phyloP scores from a whole-genome alignment of 169 alveolate genomes.

The Plasmodium berghei region DNA sequence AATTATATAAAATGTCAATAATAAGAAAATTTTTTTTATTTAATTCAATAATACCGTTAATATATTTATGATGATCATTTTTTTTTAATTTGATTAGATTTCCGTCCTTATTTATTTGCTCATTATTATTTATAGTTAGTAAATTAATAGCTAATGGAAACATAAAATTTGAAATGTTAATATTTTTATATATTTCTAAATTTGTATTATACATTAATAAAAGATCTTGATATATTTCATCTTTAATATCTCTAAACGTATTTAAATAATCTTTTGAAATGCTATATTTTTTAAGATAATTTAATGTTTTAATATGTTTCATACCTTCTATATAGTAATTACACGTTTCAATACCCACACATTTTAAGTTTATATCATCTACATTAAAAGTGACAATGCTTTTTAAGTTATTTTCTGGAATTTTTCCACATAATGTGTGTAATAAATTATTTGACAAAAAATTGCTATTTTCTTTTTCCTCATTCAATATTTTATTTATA shows the following conservation, averaged over 20 bases:
- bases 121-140: constrained; percentile 23
- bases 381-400: constrained; percentile 4
- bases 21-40: constrained; percentile 41
- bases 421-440: background rate
- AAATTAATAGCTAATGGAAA: constrained; percentile 72
- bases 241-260: constrained; percentile 27
- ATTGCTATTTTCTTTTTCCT: background rate
- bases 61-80: background rate
- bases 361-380: constrained; percentile 40
- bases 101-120: background rate
- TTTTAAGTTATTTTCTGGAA: constrained; percentile 6
- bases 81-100: background rate
- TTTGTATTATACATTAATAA: constrained; percentile 27
- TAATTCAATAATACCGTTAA: background rate
- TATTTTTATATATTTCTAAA: constrained; percentile 44
- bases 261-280: background rate
- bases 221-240: constrained; percentile 53
- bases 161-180: constrained; percentile 42
- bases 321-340: background rate
- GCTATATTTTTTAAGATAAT: background rate
- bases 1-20: constrained; percentile 51
- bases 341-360: background rate
- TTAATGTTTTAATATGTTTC: background rate
- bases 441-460: background rate
- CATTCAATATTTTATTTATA: background rate